Evolutionary conservation across 1,139 yeast genomes (phyloP), one percentile per base, ranked within the genome.

Genomic region (Taphrina flavorubra): DNA sequence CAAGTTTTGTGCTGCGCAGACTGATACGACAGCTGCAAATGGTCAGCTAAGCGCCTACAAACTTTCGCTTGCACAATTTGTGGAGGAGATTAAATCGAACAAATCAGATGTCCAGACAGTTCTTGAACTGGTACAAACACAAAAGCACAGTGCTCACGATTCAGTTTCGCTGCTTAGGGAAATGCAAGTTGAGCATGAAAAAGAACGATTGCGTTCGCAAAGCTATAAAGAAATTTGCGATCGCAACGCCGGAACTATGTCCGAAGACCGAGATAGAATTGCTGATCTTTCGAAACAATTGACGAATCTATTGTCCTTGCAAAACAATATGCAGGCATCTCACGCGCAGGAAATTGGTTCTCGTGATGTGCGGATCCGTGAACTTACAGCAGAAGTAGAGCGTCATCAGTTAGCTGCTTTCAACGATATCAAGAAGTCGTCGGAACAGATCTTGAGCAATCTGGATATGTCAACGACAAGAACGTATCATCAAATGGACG

Each of bases 201-300:
- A 44, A n/a, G 62, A 58, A 34, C 20, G 39, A 2, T 14, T 44
- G 14, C 51, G 39, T 6, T 3, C 39, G 11, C 40, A 58, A 7
- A 58, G n/a, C 39, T 44, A 20, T n/a, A 5, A 44, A 31, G 53
- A 25, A 13, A 18, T 34, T 18, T 58, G 62, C 42, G 53, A 46
- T 31, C 62, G 62, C 10, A 58, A 58, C 31, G 62, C 62, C 11
- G 53, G 62, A 5, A 46, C 42, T 16, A 58, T 58, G 62, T 44
- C 62, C n/a, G 53, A 58, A 16, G 62, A 58, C 31, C 51, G 62
- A 44, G 51, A 58, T 25, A 42, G 51, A 31, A 44, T 58, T 11
- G 39, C 62, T 13, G 39, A 58, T 5, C 53, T 58, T 8, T 44
- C 62, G 10, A 58, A 31, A 16, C 62, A 58, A 18, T 25, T 58